phyloP scores from a whole-genome alignment of 371 early-diverging fungal species.

The Mucor indicus region DNA sequence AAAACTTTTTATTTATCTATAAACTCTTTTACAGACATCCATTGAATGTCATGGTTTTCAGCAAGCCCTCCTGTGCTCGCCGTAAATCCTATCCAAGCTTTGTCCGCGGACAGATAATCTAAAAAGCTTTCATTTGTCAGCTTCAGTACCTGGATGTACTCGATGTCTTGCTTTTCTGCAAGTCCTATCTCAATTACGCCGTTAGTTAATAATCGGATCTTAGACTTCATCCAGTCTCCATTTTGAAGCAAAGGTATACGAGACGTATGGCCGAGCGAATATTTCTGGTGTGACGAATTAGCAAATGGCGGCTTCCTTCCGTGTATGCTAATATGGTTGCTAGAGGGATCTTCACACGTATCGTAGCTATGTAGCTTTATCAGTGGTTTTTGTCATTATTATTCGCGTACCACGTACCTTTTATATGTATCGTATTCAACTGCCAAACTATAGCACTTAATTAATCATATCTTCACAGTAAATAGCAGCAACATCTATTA shows the following conservation, averaged over 20 bases:
- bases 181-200: constrained; percentile 14
- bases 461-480: constrained; percentile 5
- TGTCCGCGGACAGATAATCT: background rate
- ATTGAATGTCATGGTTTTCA: constrained; percentile 43
- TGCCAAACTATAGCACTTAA: constrained; percentile 32
- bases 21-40: constrained; percentile 5
- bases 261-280: constrained; percentile 42
- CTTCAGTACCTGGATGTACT: constrained; percentile 23
- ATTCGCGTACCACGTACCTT: constrained; percentile 23
- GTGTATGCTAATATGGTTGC: constrained; percentile 53
- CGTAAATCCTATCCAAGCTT: constrained; percentile 49
- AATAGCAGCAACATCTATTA: too few species aligned
- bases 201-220: constrained; percentile 14
- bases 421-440: constrained; percentile 58
- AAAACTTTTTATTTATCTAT: background rate
- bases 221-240: constrained; percentile 31
- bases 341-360: constrained; percentile 48
- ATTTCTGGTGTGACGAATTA: constrained; percentile 47
- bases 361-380: constrained; percentile 20
- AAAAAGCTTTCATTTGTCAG: constrained; percentile 18
- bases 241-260: constrained; percentile 32
- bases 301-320: constrained; percentile 22
- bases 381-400: too few species aligned
- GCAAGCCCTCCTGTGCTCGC: constrained; percentile 55
- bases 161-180: constrained; percentile 10